These are phyloP conservation scores for Stephanodiscus triporus DNA, from an alignment of 108 stramenopile species.

Conservation along the genomic window DNA sequence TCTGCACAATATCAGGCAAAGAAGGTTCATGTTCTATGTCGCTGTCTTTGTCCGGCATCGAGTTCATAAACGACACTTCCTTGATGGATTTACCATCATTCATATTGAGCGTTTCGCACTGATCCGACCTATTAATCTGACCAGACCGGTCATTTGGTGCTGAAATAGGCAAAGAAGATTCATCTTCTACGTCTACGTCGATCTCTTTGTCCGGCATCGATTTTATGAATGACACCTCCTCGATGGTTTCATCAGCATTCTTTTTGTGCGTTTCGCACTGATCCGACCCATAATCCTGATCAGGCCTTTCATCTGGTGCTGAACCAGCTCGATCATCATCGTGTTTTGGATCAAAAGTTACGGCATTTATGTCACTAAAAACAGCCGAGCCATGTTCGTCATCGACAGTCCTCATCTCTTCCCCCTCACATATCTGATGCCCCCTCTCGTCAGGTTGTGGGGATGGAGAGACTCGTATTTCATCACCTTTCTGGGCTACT, in stretches of 20 bases:
- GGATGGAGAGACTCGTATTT: conserved; percentile 8
- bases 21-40: no score
- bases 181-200: no score
- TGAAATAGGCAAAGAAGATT: no score
- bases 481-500: conserved; percentile 48
- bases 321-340: neutral
- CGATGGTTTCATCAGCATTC: no score
- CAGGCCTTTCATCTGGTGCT: neutral
- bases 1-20: no score
- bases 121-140: neutral
- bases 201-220: no score
- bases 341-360: neutral
- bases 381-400: neutral
- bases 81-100: no score
- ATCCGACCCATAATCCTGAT: neutral
- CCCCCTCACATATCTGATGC: neutral
- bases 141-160: neutral
- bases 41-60: no score
- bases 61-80: no score
- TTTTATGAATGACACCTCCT: no score
- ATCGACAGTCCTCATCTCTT: neutral
- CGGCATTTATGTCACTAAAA: neutral
- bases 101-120: neutral
- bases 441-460: neutral
- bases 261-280: neutral